A percentile compares a stretch with the other conserved stretches of the same genome.
These are phyloP conservation scores for Mycena galericulata DNA, from an alignment of 768 basidiomycete genomes.

Conservation along the genomic window DNA sequence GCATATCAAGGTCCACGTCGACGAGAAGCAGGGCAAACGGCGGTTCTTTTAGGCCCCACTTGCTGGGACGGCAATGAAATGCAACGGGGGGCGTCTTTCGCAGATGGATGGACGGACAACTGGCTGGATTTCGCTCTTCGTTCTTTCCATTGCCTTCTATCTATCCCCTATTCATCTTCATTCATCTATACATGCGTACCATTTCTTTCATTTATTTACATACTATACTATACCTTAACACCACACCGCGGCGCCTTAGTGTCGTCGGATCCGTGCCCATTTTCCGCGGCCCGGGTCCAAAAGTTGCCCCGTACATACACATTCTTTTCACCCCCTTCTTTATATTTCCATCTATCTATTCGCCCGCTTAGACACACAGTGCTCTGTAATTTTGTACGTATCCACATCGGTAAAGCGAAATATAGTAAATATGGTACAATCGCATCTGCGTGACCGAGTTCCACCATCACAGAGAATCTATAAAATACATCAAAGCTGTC, in stretches of 20 bases:
- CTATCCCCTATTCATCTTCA: constrained; percentile 19
- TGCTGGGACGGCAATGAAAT: constrained; percentile 13
- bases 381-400: constrained; percentile 33
- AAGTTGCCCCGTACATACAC: constrained; percentile 25
- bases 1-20: constrained; percentile 80
- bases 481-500: constrained; percentile 30
- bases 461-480: constrained; percentile 21
- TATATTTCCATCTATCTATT: constrained; percentile 31
- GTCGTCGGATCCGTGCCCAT: neutral
- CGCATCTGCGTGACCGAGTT: neutral
- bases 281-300: constrained; percentile 20
- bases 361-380: constrained; percentile 30
- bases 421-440: constrained; percentile 5
- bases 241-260: constrained; percentile 13
- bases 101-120: constrained; percentile 5
- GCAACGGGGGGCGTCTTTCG: constrained; percentile 11
- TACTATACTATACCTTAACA: constrained; percentile 27
- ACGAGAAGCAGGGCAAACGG: constrained; percentile 80
- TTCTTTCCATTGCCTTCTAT: constrained; percentile 25
- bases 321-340: neutral
- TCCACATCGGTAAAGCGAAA: constrained; percentile 10
- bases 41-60: constrained; percentile 70
- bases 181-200: constrained; percentile 29
- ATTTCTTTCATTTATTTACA: constrained; percentile 24
- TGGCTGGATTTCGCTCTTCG: constrained; percentile 16